A percentile compares a stretch with the other conserved stretches of the same genome.
Conservation (phyloP, 805 yeast species). For the Tetrapisispora fleetii region DNA sequence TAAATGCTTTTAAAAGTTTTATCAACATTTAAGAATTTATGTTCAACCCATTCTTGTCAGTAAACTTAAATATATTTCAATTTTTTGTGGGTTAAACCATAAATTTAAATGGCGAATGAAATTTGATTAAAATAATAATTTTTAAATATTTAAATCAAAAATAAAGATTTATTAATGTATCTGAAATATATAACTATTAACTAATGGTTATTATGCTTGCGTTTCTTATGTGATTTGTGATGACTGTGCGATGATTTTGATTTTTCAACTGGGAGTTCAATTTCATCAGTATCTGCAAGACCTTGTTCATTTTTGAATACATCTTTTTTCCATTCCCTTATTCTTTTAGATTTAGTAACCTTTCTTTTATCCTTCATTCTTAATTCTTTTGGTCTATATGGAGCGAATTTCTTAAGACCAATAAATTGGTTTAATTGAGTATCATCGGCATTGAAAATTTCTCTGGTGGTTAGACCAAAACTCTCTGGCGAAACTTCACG, state of each 20-base stretch:
- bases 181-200: not conserved
- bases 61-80: too few species aligned
- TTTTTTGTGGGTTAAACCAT: too few species aligned
- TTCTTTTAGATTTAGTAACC: slow-evolving; percentile 68
- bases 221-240: slow-evolving; percentile 1
- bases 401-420: slow-evolving; percentile 87
- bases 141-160: not conserved
- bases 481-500: slow-evolving; percentile 93
- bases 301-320: slow-evolving; percentile 61
- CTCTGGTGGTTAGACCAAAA: slow-evolving; percentile 76
- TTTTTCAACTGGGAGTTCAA: slow-evolving; percentile 18
- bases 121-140: too few species aligned
- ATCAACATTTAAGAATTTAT: too few species aligned
- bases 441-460: slow-evolving; percentile 86
- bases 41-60: too few species aligned
- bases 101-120: too few species aligned
- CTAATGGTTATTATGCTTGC: slow-evolving; percentile 1
- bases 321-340: slow-evolving; percentile 83
- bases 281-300: slow-evolving; percentile 18
- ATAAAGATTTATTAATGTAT: not conserved
- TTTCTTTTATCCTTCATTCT: slow-evolving; percentile 72
- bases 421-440: slow-evolving; percentile 71
- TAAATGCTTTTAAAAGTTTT: not conserved
- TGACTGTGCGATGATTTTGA: slow-evolving; percentile 6
- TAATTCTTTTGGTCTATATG: slow-evolving; percentile 71